Evolutionary conservation across 2,329 filamentous ascomycete genomes (phyloP).

Genomic region (Fusarium fracticaudum): DNA sequence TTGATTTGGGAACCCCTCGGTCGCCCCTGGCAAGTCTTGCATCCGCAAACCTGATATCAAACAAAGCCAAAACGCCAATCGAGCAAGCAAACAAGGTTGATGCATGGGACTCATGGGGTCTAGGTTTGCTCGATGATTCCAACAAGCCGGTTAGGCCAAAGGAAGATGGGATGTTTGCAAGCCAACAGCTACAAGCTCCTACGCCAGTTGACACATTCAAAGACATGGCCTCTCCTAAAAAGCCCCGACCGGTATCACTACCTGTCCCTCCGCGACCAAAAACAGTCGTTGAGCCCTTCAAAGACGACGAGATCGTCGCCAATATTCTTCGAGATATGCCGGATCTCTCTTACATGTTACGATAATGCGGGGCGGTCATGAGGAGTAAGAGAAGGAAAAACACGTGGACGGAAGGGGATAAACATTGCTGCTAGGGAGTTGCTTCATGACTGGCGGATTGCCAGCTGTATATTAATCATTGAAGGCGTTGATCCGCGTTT

Average conservation of each 20-base stretch:
- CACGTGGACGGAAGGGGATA: not conserved
- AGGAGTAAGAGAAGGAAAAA: slow-evolving; percentile 16
- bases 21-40: slow-evolving; percentile 21
- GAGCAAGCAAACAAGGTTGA: slow-evolving; percentile 19
- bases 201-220: slow-evolving; percentile 9
- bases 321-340: slow-evolving; percentile 52
- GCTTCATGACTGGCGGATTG: not conserved
- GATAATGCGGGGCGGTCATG: slow-evolving; percentile 39
- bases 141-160: slow-evolving; percentile 11
- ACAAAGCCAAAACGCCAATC: slow-evolving; percentile 6
- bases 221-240: not conserved
- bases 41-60: slow-evolving; percentile 16
- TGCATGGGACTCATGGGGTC: slow-evolving; percentile 34
- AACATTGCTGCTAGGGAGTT: not conserved
- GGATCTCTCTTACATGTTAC: slow-evolving; percentile 59
- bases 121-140: slow-evolving; percentile 26
- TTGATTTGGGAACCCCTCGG: slow-evolving; percentile 18
- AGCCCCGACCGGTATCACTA: not conserved
- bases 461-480: slow-evolving; percentile 29
- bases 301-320: slow-evolving; percentile 48
- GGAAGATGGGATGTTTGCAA: slow-evolving; percentile 4
- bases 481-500: slow-evolving; percentile 21
- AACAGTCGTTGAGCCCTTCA: slow-evolving; percentile 2
- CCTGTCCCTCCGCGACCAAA: slow-evolving; percentile 13
- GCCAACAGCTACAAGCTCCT: not conserved